A percentile compares a stretch with the other conserved stretches of the same genome.
phyloP scores from a whole-genome alignment of 306 rosid species.

The Ormosia emarginata region DNA sequence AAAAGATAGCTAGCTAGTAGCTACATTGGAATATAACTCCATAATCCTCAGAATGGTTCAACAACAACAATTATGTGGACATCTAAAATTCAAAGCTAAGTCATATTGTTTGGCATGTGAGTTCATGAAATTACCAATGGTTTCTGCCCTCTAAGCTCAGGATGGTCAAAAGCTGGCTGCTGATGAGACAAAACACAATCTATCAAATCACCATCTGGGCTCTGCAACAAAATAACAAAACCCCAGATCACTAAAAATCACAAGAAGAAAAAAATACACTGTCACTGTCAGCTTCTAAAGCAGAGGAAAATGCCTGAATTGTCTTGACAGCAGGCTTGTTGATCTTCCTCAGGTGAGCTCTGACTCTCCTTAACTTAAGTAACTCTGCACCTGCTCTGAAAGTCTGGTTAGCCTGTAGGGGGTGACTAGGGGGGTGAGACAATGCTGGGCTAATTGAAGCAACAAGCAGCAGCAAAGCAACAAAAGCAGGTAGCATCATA shows the following conservation, averaged over 20 bases:
- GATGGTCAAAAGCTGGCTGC: constrained; percentile 95
- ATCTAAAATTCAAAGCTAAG: neutral
- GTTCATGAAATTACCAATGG: constrained; percentile 64
- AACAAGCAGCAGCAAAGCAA: constrained; percentile 54
- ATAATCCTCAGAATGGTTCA: too few relatives aligned
- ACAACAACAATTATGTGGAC: constrained; percentile 9
- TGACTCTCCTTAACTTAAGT: constrained; percentile 39
- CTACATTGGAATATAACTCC: neutral
- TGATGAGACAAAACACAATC: constrained; percentile 82
- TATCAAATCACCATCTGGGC: constrained; percentile 93
- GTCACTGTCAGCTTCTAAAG: neutral
- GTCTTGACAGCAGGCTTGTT: constrained; percentile 83
- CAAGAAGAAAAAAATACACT: neutral
- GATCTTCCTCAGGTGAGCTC: constrained; percentile 52
- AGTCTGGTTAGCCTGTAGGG: constrained; percentile 44
- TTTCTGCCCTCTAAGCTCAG: constrained; percentile 57
- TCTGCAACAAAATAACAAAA: constrained; percentile 49
- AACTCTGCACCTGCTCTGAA: constrained; percentile 42
- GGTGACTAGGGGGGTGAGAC: constrained; percentile 36
- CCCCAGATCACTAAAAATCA: constrained; percentile 18
- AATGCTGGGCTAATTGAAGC: constrained; percentile 49
- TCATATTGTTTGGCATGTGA: neutral
- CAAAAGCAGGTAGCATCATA: constrained; percentile 42
- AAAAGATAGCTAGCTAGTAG: neutral
- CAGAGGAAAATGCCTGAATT: constrained; percentile 58